Base-by-base conservation (phyloP, 129 eudicot genomes). In the Cynara cardunculus region DNA sequence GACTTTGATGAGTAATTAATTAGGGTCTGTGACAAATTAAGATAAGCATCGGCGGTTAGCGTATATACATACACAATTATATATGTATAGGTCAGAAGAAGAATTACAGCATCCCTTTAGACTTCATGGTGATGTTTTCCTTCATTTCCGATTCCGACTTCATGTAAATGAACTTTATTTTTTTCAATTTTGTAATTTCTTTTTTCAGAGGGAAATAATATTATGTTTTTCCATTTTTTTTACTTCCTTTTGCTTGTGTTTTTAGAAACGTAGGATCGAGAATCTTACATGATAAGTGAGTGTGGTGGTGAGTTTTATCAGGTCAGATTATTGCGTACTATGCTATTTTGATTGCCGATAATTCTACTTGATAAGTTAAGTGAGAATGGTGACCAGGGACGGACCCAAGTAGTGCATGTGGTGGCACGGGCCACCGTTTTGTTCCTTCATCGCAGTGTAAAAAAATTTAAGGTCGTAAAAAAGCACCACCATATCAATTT, bases 11-110 rank as follows among this genome's bases (percentile, higher is more conserved):
- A 19, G 53, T 69, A 44, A 14, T 78, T 9, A 72, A 10, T 37
- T 41, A 41, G 65, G 27, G 78, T 34, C 26, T 35, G 46, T 62
- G 72, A 72, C 59, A 75, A 18, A 53, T 5, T 3, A 56, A 61
- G 72, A 75, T 5, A 7, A 61, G 77, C 22, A 79, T 41, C 7
- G 35, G 70, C 21, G 84, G 73, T 73, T 64, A 41, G 73, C 24
- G 65, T 56, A 56, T 56, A n/a, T 56, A 56, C 65, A 6, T 56
- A 56, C n/a, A 56, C 65, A 56, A 56, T n/a, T 56, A 56, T 56
- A 1, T n/a, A 56, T 56, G 10, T 56, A 56, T 56, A 56, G 19
- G 24, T 56, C 66, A 44, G 68, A 80, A 72, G 70, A 76, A 56
- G 73, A 18, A 31, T 34, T 19, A 28, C 12, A 67, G 75, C 65